A percentile compares a stretch with the other conserved stretches of the same genome.
phyloP scores from a whole-genome alignment of 805 yeast genomes.

The Wickerhamiella brachini region DNA sequence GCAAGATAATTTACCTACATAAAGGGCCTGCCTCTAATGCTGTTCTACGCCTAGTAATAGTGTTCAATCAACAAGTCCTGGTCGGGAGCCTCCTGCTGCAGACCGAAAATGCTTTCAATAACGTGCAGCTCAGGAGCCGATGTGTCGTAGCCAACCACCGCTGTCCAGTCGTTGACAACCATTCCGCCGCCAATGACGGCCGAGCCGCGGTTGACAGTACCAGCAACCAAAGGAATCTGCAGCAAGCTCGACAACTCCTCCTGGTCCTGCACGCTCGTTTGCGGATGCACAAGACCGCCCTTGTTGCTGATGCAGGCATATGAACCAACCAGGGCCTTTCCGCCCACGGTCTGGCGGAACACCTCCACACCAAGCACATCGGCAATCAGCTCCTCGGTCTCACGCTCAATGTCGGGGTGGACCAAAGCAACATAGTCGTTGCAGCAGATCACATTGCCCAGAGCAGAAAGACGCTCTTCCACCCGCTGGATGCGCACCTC shows the following conservation, averaged over 20 bases:
- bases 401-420: conserved; percentile 98
- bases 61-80: conserved; percentile 28
- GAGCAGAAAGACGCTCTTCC: conserved; percentile 91
- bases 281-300: conserved; percentile 98
- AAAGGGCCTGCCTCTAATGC: neutral
- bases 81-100: conserved; percentile 27
- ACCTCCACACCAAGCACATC: conserved; percentile 98
- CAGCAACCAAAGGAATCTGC: conserved; percentile 97
- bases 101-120: conserved; percentile 77
- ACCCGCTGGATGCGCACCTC: conserved; percentile 91
- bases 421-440: conserved; percentile 98
- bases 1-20: neutral
- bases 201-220: conserved; percentile 96
- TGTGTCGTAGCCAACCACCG: conserved; percentile 93
- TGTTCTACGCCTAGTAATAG: conserved; percentile 20
- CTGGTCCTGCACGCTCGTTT: conserved; percentile 93
- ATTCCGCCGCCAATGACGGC: conserved; percentile 97
- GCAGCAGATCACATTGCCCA: conserved; percentile 96
- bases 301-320: conserved; percentile 91
- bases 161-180: conserved; percentile 97
- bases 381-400: conserved; percentile 95
- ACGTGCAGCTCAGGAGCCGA: conserved; percentile 98
- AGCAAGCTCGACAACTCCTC: conserved; percentile 90
- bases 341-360: conserved; percentile 97
- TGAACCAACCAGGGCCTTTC: conserved; percentile 93